Base-by-base conservation (phyloP, 306 rosid species). In the Comarum palustre region DNA sequence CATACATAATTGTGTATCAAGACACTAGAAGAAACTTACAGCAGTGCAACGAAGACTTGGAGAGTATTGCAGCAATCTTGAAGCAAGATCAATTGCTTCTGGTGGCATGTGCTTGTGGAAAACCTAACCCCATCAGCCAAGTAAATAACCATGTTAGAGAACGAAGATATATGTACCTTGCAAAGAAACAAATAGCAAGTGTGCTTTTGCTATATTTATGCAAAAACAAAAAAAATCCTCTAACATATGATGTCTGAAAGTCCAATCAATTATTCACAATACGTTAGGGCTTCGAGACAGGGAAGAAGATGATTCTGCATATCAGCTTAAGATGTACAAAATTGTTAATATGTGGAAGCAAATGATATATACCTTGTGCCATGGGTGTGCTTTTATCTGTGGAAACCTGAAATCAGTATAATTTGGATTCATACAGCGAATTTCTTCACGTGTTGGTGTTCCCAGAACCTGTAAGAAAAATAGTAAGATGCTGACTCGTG, bases 41-140 rank as follows among this genome's bases (percentile, higher is more conserved):
- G 98, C 98, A 15, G 93, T 87, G 82, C 98, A 93, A 20, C 98
- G 93, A 57, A 93, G 96, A 75, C 93, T 93, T 39, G 98, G 98
- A 12, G 98, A 93, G 79, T 93, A 93, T 61, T 93, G 98, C 79
- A 93, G 82, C 76, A 93, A 89, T 66, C 98, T 81, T 46, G 98
- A 87, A 63, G 97, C 96, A 80, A 93, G 85, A 81, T 93, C 98
- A 60, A 93, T 93, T 61, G 98, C 98, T 81, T 93, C 98, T 17
- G 98, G 97, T 62, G 98, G 98, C 98, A 90, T 93, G 78, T 86
- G 82, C 86, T 90, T 90, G 88, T 93, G 97, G 78, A 93, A 93
- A 74, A 93, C 89, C 98, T 93, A 68, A 81, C 51, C 25, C 38
- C 75, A 59, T 50, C 52, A 38, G 32, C 62, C 69, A 29, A 14